Conservation (phyloP, 192 early-diverging fungal genomes). For the Entrophospora sp. region DNA sequence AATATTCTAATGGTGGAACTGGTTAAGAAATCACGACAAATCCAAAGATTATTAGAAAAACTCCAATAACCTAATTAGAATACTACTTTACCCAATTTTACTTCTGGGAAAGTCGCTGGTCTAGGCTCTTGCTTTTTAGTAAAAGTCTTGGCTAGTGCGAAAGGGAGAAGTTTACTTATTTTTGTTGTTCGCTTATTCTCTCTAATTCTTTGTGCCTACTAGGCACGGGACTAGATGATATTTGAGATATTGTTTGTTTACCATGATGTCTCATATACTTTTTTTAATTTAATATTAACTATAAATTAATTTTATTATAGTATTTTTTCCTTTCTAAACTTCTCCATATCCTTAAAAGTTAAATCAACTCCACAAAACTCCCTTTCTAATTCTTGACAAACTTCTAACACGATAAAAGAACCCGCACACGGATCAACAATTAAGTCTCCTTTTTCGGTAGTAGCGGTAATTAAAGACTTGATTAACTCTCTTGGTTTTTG, state of each 20-base stretch:
- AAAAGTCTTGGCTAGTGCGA: neutral
- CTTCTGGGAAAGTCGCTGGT: neutral
- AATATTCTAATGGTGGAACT: no score
- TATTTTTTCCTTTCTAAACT: no score
- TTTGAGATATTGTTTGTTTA: no score
- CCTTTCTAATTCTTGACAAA: constrained; percentile 1
- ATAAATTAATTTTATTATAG: no score
- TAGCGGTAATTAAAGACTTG: neutral
- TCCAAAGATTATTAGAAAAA: neutral
- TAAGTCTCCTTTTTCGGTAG: neutral
- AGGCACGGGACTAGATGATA: no score
- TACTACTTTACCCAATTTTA: neutral
- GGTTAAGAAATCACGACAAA: no score
- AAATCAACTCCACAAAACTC: neutral
- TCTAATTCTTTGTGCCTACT: no score
- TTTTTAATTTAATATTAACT: no score
- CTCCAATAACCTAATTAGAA: neutral
- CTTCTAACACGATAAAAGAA: neutral
- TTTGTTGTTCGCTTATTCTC: no score
- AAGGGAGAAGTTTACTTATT: neutral
- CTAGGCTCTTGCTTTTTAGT: neutral
- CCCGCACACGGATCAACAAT: constrained; percentile 2
- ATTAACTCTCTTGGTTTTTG: neutral
- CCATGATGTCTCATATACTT: no score
- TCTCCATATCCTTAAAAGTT: neutral